A percentile compares a stretch with the other conserved stretches of the same genome.
Conservation (phyloP, 306 rosid species). For the Lagenaria siceraria region DNA sequence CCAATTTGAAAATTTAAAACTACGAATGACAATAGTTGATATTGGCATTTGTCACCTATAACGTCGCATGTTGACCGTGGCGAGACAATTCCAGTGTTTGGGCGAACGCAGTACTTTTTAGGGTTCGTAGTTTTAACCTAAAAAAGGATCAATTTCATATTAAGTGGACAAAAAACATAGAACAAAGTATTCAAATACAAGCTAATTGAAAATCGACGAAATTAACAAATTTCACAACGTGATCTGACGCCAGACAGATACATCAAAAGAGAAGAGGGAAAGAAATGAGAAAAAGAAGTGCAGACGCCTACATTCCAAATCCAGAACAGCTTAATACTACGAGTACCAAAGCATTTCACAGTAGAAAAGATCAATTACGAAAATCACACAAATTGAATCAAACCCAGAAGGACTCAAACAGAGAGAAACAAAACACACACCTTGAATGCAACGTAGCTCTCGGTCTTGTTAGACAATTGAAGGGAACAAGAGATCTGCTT, state of each 20-base stretch:
- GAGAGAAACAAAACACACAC: conserved; percentile 17
- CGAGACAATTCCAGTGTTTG: conserved; percentile 79
- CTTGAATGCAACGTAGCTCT: conserved; percentile 78
- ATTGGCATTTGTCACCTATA: conserved; percentile 36
- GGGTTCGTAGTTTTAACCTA: conserved; percentile 98
- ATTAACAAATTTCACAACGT: background rate
- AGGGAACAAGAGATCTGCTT: conserved; percentile 92
- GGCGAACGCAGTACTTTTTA: conserved; percentile 91
- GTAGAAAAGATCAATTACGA: background rate
- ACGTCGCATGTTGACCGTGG: conserved; percentile 85
- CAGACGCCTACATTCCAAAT: background rate
- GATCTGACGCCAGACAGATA: background rate
- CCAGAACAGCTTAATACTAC: background rate
- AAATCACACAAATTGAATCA: background rate
- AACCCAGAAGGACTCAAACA: background rate
- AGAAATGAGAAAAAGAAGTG: background rate
- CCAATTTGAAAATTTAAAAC: background rate
- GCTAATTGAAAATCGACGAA: background rate
- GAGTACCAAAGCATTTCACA: background rate
- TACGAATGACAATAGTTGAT: background rate
- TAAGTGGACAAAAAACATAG: background rate
- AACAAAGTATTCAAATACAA: background rate
- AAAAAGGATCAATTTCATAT: conserved; percentile 10
- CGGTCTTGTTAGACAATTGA: conserved; percentile 73
- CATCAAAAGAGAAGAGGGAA: background rate